Evolutionary conservation across 2,329 filamentous ascomycete species (phyloP).

Genomic region (Thelonectria blattea): DNA sequence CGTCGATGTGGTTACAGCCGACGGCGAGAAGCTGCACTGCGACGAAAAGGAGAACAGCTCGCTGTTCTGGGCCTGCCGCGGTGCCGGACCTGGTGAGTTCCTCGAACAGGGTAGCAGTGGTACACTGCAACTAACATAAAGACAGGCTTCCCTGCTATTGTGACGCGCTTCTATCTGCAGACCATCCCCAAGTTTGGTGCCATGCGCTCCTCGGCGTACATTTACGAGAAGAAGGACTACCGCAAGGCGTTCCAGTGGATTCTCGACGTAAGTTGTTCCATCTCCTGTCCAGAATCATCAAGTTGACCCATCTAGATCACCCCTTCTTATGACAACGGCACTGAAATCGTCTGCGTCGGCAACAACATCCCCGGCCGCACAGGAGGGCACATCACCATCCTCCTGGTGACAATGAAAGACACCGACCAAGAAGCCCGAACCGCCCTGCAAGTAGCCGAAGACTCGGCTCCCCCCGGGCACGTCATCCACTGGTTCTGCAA

Average conservation of each 20-base stretch:
- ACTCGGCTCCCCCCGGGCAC: constrained; percentile 45
- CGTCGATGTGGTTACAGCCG: constrained; percentile 55
- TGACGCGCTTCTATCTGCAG: constrained; percentile 57
- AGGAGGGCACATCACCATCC: constrained; percentile 40
- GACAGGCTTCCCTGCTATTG: constrained; percentile 57
- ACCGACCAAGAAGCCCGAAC: constrained; percentile 41
- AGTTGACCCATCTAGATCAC: constrained; percentile 16
- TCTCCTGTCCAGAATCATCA: neutral
- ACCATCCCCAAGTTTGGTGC: constrained; percentile 40
- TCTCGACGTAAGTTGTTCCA: constrained; percentile 41
- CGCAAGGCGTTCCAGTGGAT: constrained; percentile 55
- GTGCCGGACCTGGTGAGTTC: constrained; percentile 49
- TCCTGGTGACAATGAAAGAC: constrained; percentile 51
- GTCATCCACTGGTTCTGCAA: constrained; percentile 46
- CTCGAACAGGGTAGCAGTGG: neutral
- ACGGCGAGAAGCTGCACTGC: constrained; percentile 46
- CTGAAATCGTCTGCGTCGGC: constrained; percentile 27
- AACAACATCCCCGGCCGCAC: constrained; percentile 18
- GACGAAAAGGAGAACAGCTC: constrained; percentile 49
- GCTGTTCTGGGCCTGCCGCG: constrained; percentile 56
- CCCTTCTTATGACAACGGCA: constrained; percentile 18
- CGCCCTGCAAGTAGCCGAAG: constrained; percentile 45
- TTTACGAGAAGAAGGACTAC: constrained; percentile 54
- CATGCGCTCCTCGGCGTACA: constrained; percentile 48
- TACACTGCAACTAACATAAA: neutral